Conservation (phyloP, 202 grass and related monocot genomes). For the Zizania palustris region DNA sequence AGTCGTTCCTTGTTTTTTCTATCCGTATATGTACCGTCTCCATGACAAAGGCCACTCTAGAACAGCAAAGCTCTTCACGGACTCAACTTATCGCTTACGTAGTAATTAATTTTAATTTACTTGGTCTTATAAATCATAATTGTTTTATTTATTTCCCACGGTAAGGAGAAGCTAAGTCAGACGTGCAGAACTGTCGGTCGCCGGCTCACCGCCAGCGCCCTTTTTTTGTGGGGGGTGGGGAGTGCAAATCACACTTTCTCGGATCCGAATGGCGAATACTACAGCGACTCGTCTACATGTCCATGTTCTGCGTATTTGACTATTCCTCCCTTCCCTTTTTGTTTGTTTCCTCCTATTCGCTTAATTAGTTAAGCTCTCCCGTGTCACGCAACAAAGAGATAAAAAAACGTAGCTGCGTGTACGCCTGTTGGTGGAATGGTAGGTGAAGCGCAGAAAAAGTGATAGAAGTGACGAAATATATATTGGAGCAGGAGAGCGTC, state of each 20-base stretch:
- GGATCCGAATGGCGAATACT: neutral
- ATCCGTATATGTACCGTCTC: neutral
- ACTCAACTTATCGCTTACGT: neutral
- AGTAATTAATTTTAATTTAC: too few relatives aligned
- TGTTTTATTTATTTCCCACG: neutral
- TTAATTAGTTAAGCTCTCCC: neutral
- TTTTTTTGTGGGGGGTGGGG: too few relatives aligned
- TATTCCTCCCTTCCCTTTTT: neutral
- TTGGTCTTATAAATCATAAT: neutral
- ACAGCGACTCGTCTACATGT: neutral
- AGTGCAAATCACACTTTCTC: conserved; percentile 18
- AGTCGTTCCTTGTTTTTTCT: neutral
- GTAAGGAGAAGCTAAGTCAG: neutral
- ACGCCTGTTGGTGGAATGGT: too few relatives aligned
- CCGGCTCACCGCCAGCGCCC: neutral
- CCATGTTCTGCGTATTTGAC: conserved; percentile 11
- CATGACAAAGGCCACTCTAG: neutral
- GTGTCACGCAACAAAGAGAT: neutral
- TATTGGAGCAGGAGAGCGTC: neutral
- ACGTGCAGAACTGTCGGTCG: neutral
- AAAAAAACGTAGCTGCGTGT: too few relatives aligned
- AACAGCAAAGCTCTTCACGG: neutral
- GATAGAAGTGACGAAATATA: neutral
- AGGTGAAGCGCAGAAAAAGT: too few relatives aligned
- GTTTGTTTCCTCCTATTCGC: neutral